Evolutionary conservation across 2,329 filamentous ascomycete genomes (phyloP), one percentile per base, ranked within the genome.

Genomic region (Aspergillus sp.): DNA sequence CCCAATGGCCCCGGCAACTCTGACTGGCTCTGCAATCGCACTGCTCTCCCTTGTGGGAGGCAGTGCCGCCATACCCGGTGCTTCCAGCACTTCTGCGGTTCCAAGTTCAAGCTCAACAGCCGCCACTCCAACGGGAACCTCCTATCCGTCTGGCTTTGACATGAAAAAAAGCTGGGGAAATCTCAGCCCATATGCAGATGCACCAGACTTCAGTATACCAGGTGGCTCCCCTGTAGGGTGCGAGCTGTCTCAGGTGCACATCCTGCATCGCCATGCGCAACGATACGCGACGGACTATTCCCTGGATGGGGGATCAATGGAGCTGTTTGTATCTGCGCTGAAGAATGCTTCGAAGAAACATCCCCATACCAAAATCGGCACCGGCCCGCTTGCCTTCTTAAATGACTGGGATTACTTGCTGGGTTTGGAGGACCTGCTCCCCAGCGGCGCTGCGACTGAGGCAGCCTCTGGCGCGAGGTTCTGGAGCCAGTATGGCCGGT

Each of bases 401-500:
- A 84, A 85, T 62, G 66, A 69, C 37, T 85, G 83, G 72, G 63
- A 72, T 22, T 83, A 84, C 63, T 64, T 74, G 13, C 63, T 84
- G 64, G 71, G 74, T 11, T 70, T 73, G 19, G 73, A 77, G 19
- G 74, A 75, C 17, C 70, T 84, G 6, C 80, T 81, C n/a, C 78
- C 76, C 41, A 67, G 77, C 6, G 82, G 82, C 27, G 82, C 81
- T 11, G 65, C 70, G 1, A 82, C 81, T 2, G 81, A 83, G 61
- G 82, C 83, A 57, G 64, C 69, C 11, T 68, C 77, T 9, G 83
- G 82, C 9, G 78, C 80, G 5, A 68, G 73, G 12, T 84, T 83
- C 66, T 84, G 81, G 82, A 79, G 80, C 63, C 73, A 75, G 40
- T 85, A 85, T 59, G 83, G 83, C 4, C 73, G 83, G 24, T 77